Percentiles rank a stretch among this genome's conserved stretches.
Conservation (phyloP, 2,329 filamentous ascomycete species). For the Westerdykella sp. region DNA sequence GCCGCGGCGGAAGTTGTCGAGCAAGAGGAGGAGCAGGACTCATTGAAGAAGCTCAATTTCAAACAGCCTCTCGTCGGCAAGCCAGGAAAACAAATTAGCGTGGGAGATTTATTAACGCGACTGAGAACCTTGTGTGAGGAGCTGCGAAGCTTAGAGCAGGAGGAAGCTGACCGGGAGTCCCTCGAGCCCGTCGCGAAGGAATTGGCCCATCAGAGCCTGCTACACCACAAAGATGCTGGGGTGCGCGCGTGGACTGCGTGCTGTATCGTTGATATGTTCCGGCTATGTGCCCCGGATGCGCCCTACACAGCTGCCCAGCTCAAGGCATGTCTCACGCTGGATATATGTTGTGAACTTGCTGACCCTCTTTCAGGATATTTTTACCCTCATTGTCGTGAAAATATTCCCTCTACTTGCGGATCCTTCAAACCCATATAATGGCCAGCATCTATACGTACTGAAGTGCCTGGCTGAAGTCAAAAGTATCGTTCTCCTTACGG, state of each 20-base stretch:
- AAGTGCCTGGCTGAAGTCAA: constrained; percentile 86
- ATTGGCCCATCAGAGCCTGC: constrained; percentile 70
- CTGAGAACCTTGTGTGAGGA: constrained; percentile 77
- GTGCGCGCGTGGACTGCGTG: constrained; percentile 84
- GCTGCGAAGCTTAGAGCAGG: constrained; percentile 79
- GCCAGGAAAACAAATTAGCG: constrained; percentile 81
- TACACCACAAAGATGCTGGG: constrained; percentile 88
- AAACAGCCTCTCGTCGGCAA: constrained; percentile 84
- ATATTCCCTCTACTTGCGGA: constrained; percentile 81
- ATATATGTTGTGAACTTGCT: constrained; percentile 3
- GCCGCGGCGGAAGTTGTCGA: constrained; percentile 26
- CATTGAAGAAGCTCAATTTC: constrained; percentile 57
- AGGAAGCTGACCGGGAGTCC: constrained; percentile 76
- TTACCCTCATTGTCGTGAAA: constrained; percentile 76
- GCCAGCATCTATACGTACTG: constrained; percentile 86
- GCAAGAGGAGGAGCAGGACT: constrained; percentile 20
- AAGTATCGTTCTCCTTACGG: constrained; percentile 85
- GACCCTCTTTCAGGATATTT: constrained; percentile 66
- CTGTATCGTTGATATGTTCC: constrained; percentile 88
- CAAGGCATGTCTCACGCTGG: constrained; percentile 55
- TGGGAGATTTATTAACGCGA: constrained; percentile 72
- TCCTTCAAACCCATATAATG: constrained; percentile 82
- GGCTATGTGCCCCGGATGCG: constrained; percentile 88
- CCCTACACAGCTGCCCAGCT: constrained; percentile 86
- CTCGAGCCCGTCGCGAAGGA: constrained; percentile 78